Evolutionary conservation across 257 asterid genomes (phyloP), one percentile per base, ranked within the genome.

Genomic region (Leonotis leonurus): DNA sequence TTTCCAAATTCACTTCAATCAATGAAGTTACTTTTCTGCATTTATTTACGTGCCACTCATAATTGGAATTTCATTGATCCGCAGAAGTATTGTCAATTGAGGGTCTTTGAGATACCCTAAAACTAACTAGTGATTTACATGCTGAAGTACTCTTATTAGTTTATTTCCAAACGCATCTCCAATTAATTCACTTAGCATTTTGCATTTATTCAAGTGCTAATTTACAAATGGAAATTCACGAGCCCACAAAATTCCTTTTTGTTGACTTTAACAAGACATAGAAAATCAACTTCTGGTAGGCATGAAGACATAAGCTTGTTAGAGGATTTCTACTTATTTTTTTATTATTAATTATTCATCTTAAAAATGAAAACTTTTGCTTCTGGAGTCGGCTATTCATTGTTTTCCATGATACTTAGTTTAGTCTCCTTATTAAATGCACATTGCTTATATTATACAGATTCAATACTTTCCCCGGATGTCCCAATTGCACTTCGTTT

Each of bases 401-500:
- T 24, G 22, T 56, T 49, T 53, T 24, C 3, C 20, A n/a, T 52
- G 14, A 17, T 53, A 32, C 46, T 2, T 22, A 22, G 27, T 44
- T 49, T 20, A 44, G 45, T 36, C 30, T 35, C 62, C 36, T 32
- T 30, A 26, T 54, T 43, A 44, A 56, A 74, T 64, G 29, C 46
- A 8, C 33, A 46, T 64, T 51, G 55, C 64, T 71, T 50, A 57
- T 77, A 18, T 41, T 30, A 48, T 29, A 69, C 96, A 88, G 96
- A 85, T 71, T 83, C 96, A 0, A 88, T 85, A 65, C 88, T 91
- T 69, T 81, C 13, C 29, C 97, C 97, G 30, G 97, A 90, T 13
- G 97, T 82, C 51, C 96, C 97, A 35, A 90, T 90, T 74, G 97
- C 97, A n/a, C 81, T 90, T 67, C 95, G 97, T 51, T 76, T 90